Evolutionary conservation across 768 basidiomycete species (phyloP), one percentile per base, ranked within the genome.

Genomic region (Rhizopogon vesiculosus): DNA sequence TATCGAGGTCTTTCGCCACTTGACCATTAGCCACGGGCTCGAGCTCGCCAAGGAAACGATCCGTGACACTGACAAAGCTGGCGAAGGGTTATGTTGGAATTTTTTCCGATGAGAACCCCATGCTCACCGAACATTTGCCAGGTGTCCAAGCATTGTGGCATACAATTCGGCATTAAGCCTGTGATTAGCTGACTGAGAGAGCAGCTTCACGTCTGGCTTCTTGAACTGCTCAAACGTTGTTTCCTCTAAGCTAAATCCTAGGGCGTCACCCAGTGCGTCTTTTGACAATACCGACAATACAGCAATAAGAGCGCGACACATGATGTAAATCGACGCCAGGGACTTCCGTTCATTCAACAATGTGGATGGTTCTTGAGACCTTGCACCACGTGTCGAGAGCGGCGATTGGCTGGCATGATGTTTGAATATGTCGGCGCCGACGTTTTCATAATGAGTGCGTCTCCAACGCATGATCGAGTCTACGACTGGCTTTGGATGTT

Each of bases 51-150:
- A 94, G 71, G 68, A 95, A 98, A 0, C 92, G 84, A 71, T 97
- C 93, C 3, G 91, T 93, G n/a, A 98, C 91, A 56, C 87, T 94
- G 61, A 89, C 77, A 62, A 98, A 98, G 51, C 93, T 92, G 55
- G 7, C 16, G 41, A 45, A 22, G 38, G 7, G 42, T 46, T 25
- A 51, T 18, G 35, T 45, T 16, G 10, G 18, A 16, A 52, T 8
- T 18, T 41, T 18, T 18, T 42, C 8, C 16, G 51, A 15, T 6
- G 41, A 55, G 18, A 7, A 45, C 9, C 1, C 15, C 5, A 56
- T 12, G 18, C 28, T 33, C 59, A 93, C 91, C 93, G 80, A 56
- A 91, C 76, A 61, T 83, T 86, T 1, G 93, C 87, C 53, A 96
- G 74, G 62, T 90, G 84, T 2, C 93, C 94, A 5, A 97, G 72